Percentiles rank a stretch among this genome's conserved stretches.
phyloP scores from a whole-genome alignment of 306 rosid species.

The Vigna reflexopilosa region DNA sequence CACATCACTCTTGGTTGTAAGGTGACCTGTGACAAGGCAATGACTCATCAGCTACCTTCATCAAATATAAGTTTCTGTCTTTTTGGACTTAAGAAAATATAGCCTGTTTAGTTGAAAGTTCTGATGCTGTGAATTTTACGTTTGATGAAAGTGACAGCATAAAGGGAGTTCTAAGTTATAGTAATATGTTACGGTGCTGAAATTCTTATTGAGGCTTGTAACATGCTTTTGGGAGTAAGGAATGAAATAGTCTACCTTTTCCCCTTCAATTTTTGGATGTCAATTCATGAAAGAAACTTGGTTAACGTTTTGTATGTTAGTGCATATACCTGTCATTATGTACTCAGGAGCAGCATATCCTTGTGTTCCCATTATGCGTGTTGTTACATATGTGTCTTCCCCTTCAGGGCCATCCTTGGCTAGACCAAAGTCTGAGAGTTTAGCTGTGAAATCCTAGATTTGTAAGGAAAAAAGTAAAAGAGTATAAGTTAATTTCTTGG shows the following conservation, averaged over 20 bases:
- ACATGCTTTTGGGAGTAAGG: background rate
- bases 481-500: background rate
- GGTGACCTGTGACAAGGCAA: constrained; percentile 59
- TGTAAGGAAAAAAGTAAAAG: background rate
- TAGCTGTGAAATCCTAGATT: constrained; percentile 75
- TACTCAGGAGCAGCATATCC: constrained; percentile 74
- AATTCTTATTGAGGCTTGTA: background rate
- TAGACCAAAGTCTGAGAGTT: constrained; percentile 81
- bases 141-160: constrained; percentile 11
- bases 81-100: background rate
- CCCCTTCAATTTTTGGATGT: background rate
- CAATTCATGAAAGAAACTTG: background rate
- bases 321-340: constrained; percentile 66
- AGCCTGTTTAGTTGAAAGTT: background rate
- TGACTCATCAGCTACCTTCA: constrained; percentile 4
- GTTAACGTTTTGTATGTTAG: constrained; percentile 12
- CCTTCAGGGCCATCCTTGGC: constrained; percentile 87
- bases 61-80: background rate
- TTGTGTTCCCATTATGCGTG: constrained; percentile 76
- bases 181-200: background rate
- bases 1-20: constrained; percentile 85
- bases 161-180: background rate
- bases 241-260: background rate
- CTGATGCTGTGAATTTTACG: background rate
- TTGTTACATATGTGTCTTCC: constrained; percentile 68